Base-by-base conservation (phyloP, 768 basidiomycete species). In the Lanmaoa pseudosensibilis region DNA sequence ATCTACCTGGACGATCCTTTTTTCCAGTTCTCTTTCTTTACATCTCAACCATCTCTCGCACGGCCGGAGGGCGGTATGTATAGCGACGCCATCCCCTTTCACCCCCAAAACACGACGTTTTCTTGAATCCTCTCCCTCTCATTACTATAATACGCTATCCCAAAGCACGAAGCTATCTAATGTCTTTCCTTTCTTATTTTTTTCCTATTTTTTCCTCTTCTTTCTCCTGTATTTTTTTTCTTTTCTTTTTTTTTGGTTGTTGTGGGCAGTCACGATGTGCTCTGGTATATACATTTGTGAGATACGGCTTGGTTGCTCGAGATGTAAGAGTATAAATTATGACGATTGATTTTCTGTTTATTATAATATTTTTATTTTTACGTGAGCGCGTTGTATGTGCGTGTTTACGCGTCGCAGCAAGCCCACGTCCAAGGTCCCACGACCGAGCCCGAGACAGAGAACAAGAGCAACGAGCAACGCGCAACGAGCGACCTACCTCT, bases 401-500 rank as follows among this genome's bases (percentile, higher is more conserved):
- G 8, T 72, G 55, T 73, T 73, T 55, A 73, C 68, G 69, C 55
- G 66, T 51, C 46, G 27, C 38, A 16, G 46, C 43, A 37, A n/a
- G 55, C 46, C 25, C 45, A 27, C 16, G 9, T 33, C 25, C 3
- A 21, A 21, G 11, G 19, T 41, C 21, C 13, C 40, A 41, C 32
- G 41, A 7, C 41, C 6, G 44, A 11, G 40, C 13, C 19, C 13
- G 2, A 21, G 41, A 7, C 21, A 7, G 7, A 9, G 27, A 30
- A 46, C 44, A 30, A 45, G 32, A 16, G 32, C 46, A 34, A 19
- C 39, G n/a, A 40, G 5, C 38, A 5, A 25, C 25, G 5, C 5
- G n/a, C n/a, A n/a, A n/a, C n/a, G n/a, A 27, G 6, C 27, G 27
- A 4, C 27, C 27, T 27, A 30, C 27, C 46, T 21, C n/a, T 16